These are phyloP conservation scores for Pseudogymnoascus pannorum DNA, from an alignment of 2,329 filamentous ascomycete species.

Conservation along the genomic window DNA sequence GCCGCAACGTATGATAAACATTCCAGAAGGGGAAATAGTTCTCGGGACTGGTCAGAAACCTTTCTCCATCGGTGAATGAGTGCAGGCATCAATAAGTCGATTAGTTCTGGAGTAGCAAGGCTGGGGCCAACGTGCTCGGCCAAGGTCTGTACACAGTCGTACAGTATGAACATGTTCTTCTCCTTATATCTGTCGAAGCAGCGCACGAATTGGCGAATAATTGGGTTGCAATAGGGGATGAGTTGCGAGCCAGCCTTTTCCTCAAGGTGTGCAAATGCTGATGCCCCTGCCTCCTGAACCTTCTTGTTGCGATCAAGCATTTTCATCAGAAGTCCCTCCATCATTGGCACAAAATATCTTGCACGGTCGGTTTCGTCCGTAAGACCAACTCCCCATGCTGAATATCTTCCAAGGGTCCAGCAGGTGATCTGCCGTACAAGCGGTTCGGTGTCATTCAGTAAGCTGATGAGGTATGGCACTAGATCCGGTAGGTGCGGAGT, in stretches of 20 bases:
- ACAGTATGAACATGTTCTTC: slow-evolving; percentile 96
- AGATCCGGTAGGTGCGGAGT: slow-evolving; percentile 85
- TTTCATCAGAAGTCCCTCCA: slow-evolving; percentile 88
- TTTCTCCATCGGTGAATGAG: slow-evolving; percentile 82
- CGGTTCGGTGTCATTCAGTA: slow-evolving; percentile 77
- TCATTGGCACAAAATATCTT: slow-evolving; percentile 86
- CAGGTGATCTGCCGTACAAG: slow-evolving; percentile 95
- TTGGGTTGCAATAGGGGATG: slow-evolving; percentile 79
- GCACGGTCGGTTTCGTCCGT: slow-evolving; percentile 58
- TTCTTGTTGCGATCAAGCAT: slow-evolving; percentile 98
- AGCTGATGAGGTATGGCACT: slow-evolving; percentile 79
- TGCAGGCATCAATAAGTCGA: slow-evolving; percentile 83
- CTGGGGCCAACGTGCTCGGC: slow-evolving; percentile 83
- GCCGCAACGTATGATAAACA: slow-evolving; percentile 91
- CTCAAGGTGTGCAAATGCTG: slow-evolving; percentile 91
- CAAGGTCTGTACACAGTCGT: slow-evolving; percentile 95
- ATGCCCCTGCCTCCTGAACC: slow-evolving; percentile 92
- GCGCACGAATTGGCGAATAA: slow-evolving; percentile 82
- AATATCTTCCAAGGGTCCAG: slow-evolving; percentile 93
- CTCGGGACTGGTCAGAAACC: slow-evolving; percentile 80
- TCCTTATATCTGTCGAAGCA: slow-evolving; percentile 97
- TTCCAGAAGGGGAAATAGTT: slow-evolving; percentile 92
- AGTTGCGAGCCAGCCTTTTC: slow-evolving; percentile 81
- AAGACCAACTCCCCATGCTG: slow-evolving; percentile 79
- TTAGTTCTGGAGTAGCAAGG: slow-evolving; percentile 73